Evolutionary conservation across 192 early-diverging fungal species (phyloP), one percentile per base, ranked within the genome.

Genomic region (Coemansia sp.): DNA sequence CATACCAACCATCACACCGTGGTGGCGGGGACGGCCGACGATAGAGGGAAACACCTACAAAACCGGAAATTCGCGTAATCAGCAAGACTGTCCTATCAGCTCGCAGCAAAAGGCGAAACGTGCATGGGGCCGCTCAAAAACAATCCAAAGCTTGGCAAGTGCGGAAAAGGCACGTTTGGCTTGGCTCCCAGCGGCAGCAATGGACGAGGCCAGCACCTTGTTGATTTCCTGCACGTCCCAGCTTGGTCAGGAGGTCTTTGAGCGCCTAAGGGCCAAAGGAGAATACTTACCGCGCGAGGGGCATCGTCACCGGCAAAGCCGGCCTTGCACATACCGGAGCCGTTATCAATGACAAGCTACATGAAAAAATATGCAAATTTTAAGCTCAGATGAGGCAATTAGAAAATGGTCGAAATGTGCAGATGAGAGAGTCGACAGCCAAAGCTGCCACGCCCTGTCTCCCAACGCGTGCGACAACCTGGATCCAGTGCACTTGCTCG

Each of bases 321-420:
- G 80, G 90, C 90, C 81, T 93, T 93, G 84, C 91, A 93, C 91
- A 93, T 93, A 73, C 91, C 89, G 73, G 91, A 93, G 72, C 91
- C 91, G 79, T 92, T 92, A 80, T 93, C 91, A 70, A 93, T 91
- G 66, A 92, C 91, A 71, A 90, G 77, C 84, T 82, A 79, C 63
- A 68, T 10, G 12, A 11, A 48, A 48, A 39, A 39, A n/a, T 18
- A 18, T 10, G 33, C 33, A 35, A 52, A 26, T 60, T 46, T 20
- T 28, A 59, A 48, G 48, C 3, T 28, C 57, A 57, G 53, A 58
- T 64, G 66, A 67, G 59, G 50, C 47, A 40, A 50, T 57, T 55
- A 37, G 53, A 49, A 53, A 20, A 50, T 31, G 42, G 40, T 43
- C 41, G 43, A 57, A 57, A 36, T 57, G 15, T n/a, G 26, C 43